Evolutionary conservation across 805 yeast genomes (phyloP).

Genomic region (Pichia heedii): DNA sequence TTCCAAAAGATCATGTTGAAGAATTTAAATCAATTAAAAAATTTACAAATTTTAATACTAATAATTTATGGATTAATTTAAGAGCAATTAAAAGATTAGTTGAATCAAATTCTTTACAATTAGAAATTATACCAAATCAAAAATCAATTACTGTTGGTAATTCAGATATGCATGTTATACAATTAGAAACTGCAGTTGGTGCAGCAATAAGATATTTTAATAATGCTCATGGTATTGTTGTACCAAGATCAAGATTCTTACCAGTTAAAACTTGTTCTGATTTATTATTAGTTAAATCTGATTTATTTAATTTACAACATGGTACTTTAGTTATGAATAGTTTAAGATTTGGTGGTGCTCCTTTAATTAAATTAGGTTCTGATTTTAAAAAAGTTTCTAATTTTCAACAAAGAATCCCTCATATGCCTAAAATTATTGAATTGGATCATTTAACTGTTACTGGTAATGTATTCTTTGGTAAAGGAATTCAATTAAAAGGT

Average conservation of each 20-base stretch:
- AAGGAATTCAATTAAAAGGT: conserved; percentile 85
- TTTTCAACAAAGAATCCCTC: conserved; percentile 83
- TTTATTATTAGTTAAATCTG: conserved; percentile 88
- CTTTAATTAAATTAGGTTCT: conserved; percentile 91
- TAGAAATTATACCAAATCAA: conserved; percentile 93
- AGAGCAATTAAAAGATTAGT: conserved; percentile 90
- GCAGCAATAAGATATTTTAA: conserved; percentile 96
- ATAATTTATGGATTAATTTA: conserved; percentile 94
- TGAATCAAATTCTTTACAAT: conserved; percentile 68
- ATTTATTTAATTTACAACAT: conserved; percentile 81
- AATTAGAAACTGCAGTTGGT: conserved; percentile 98
- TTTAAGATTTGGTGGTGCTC: conserved; percentile 82
- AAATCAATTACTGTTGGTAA: conserved; percentile 76
- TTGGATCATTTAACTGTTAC: conserved; percentile 96
- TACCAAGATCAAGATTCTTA: conserved; percentile 94
- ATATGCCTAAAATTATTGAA: conserved; percentile 93
- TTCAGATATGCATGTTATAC: conserved; percentile 75
- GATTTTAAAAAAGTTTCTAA: conserved; percentile 93
- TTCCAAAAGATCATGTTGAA: conserved; percentile 96
- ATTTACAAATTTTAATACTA: conserved; percentile 96
- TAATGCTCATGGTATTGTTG: conserved; percentile 95
- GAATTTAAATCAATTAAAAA: conserved; percentile 97
- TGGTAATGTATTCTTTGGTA: conserved; percentile 90
- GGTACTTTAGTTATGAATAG: conserved; percentile 84
- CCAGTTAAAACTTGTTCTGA: conserved; percentile 98